phyloP scores from a whole-genome alignment of 805 yeast genomes.

The Cyberlindnera maclurae region DNA sequence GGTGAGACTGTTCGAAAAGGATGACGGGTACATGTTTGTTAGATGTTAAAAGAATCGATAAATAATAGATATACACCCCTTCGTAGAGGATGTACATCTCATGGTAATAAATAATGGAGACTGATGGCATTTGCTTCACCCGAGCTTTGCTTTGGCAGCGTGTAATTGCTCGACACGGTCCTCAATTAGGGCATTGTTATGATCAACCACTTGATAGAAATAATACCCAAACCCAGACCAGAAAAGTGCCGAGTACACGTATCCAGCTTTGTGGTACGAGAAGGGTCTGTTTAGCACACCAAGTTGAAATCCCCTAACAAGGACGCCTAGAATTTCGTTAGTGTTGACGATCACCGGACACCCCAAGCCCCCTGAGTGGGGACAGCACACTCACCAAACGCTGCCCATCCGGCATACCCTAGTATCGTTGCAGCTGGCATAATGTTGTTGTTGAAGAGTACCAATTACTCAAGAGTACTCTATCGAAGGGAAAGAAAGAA shows the following conservation, averaged over 20 bases:
- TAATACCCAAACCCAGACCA: conserved; percentile 37
- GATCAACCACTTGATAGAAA: conserved; percentile 32
- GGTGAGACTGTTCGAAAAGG: conserved; percentile 3
- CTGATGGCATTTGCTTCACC: background rate
- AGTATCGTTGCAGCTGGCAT: conserved; percentile 22
- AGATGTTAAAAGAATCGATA: background rate
- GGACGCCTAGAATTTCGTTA: conserved; percentile 25
- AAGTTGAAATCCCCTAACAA: conserved; percentile 37
- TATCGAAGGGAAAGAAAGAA: too few relatives aligned
- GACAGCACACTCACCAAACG: conserved; percentile 26
- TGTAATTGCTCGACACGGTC: conserved; percentile 30
- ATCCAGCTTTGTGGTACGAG: conserved; percentile 32
- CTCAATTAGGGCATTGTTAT: conserved; percentile 32
- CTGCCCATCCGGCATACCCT: conserved; percentile 31
- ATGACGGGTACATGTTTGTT: conserved; percentile 1
- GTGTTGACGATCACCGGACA: too few relatives aligned
- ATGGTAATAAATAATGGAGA: background rate
- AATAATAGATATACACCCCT: too few relatives aligned
- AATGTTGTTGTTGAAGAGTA: background rate
- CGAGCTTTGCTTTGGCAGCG: conserved; percentile 29
- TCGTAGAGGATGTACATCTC: background rate
- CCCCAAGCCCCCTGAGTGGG: background rate
- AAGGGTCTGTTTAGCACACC: conserved; percentile 37
- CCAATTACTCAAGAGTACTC: too few relatives aligned
- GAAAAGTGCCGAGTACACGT: conserved; percentile 35